Evolutionary conservation across 2,329 filamentous ascomycete species (phyloP), one percentile per base, ranked within the genome.

Genomic region (Hypomyces perniciosus): DNA sequence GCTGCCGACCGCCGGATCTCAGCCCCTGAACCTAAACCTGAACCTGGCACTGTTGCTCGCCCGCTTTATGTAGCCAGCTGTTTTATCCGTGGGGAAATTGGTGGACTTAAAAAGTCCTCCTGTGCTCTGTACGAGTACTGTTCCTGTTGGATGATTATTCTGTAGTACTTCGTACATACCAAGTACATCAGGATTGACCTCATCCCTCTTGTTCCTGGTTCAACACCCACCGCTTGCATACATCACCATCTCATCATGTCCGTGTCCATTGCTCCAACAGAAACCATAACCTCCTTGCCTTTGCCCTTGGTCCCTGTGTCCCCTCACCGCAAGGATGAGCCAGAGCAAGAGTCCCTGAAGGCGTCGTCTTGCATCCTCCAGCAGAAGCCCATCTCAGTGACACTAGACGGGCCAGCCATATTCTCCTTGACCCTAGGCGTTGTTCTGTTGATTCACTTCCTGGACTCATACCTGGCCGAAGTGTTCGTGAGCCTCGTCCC

Each of bases 321-420:
- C 20, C 20, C 20, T 20, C 20, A 20, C 20, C 20, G 20, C 20
- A 54, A 54, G 27, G 53, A 51, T 5, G 46, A 51, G n/a, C 41
- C 42, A 26, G 51, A 53, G 38, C n/a, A 37, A 9, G 51, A 50
- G 6, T 13, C 40, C 31, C 37, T 48, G 12, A 39, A 42, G 8
- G 34, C 48, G 8, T 10, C 35, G 7, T 46, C 50, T 5, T 55
- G 50, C 35, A 30, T 61, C 31, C 58, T 77, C 54, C 71, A 71
- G 33, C 76, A 80, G 61, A 71, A 74, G 56, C 71, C 77, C 41
- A 68, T 81, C 49, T 74, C 72, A 38, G 61, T 83, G 47, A 81
- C 78, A 0, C 72, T 84, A 10, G 71, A 79, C 48, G 76, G 74
- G 35, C 63, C 69, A 6, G 67, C 72, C 57, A 72, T 81, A 52